These are phyloP conservation scores for Rhodomyrtus tomentosa DNA, from an alignment of 345 rosid genomes.

Conservation along the genomic window DNA sequence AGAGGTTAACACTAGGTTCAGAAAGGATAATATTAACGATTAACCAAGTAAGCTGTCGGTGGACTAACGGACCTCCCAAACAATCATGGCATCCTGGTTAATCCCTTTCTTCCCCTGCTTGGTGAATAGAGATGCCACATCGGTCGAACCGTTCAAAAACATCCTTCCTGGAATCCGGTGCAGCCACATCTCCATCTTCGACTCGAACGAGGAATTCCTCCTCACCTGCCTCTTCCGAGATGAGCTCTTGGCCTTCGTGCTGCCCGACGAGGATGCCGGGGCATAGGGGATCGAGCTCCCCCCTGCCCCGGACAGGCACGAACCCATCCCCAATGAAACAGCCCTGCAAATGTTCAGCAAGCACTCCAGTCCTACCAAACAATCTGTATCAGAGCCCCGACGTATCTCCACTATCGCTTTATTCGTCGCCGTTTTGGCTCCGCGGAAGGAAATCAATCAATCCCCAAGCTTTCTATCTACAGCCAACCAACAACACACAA, in stretches of 20 bases:
- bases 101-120: slow-evolving; percentile 35
- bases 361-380: slow-evolving; percentile 31
- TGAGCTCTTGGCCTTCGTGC: slow-evolving; percentile 12
- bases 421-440: not conserved
- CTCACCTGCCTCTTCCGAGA: slow-evolving; percentile 7
- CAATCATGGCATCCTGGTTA: slow-evolving; percentile 41
- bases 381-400: not conserved
- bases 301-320: slow-evolving; percentile 30
- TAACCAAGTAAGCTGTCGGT: not conserved
- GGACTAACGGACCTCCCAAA: slow-evolving; percentile 29
- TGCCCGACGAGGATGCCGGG: slow-evolving; percentile 12
- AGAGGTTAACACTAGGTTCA: not conserved
- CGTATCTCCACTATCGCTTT: not conserved
- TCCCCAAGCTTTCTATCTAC: not conserved
- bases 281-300: slow-evolving; percentile 19
- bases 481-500: not conserved
- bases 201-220: slow-evolving; percentile 11
- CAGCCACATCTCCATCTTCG: slow-evolving; percentile 17
- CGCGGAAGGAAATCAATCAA: not conserved
- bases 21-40: not conserved
- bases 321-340: slow-evolving; percentile 25
- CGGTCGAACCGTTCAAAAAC: slow-evolving; percentile 26
- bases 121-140: slow-evolving; percentile 22
- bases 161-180: slow-evolving; percentile 28
- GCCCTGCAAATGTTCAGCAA: slow-evolving; percentile 28